A percentile compares a stretch with the other conserved stretches of the same genome.
Conservation (phyloP, 2,329 filamentous ascomycete species). For the Aspergillus sp. region DNA sequence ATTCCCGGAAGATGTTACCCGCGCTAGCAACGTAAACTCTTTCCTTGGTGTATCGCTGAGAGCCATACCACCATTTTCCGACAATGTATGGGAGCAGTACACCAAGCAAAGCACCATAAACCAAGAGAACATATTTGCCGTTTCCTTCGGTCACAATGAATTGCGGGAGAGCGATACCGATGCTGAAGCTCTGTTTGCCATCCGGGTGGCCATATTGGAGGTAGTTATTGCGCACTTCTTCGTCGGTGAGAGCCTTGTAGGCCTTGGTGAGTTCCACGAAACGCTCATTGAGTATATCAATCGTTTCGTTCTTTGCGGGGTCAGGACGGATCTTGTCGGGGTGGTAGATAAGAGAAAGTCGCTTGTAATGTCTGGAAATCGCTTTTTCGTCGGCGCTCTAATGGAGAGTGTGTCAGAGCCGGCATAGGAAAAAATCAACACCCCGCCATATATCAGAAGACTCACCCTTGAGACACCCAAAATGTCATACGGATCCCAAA, state of each 20-base stretch:
- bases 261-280: conserved; percentile 97
- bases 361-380: conserved; percentile 89
- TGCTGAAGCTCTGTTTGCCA: conserved; percentile 96
- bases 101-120: conserved; percentile 85
- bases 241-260: conserved; percentile 96
- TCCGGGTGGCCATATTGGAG: conserved; percentile 95
- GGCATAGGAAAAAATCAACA: not conserved
- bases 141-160: conserved; percentile 91
- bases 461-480: conserved; percentile 78
- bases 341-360: conserved; percentile 80
- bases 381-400: conserved; percentile 81
- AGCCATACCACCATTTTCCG: conserved; percentile 98
- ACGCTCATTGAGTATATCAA: conserved; percentile 77
- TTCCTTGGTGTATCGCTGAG: conserved; percentile 88
- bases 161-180: conserved; percentile 91
- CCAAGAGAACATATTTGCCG: conserved; percentile 88
- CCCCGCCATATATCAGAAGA: not conserved
- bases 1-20: conserved; percentile 91
- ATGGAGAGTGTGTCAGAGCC: conserved; percentile 4
- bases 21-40: conserved; percentile 90
- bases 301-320: conserved; percentile 81
- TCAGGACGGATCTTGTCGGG: conserved; percentile 91
- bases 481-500: conserved; percentile 98
- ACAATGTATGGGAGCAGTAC: conserved; percentile 90
- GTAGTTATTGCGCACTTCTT: conserved; percentile 96